phyloP scores from a whole-genome alignment of 257 asterid species.

The Oldenlandia corymbosa region DNA sequence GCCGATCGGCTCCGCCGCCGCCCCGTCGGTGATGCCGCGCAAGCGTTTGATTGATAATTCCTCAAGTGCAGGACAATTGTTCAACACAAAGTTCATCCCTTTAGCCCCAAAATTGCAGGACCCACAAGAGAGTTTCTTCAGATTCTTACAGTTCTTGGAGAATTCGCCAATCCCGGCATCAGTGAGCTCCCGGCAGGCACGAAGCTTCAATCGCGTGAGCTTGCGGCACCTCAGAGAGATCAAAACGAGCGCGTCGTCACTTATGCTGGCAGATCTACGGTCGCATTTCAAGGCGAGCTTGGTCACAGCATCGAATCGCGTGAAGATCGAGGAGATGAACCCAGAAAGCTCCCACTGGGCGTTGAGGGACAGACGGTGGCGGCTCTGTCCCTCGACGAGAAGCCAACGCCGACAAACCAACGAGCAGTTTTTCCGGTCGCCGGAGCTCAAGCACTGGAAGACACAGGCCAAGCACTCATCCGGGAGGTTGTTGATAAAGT shows the following conservation, averaged over 20 bases:
- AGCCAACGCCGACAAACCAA: constrained; percentile 87
- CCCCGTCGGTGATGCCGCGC: constrained; percentile 62
- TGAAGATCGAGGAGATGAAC: constrained; percentile 39
- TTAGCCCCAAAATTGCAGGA: constrained; percentile 74
- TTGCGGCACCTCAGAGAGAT: constrained; percentile 57
- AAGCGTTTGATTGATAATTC: constrained; percentile 74
- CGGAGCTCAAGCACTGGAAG: constrained; percentile 63
- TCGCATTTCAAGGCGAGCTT: constrained; percentile 86
- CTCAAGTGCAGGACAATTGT: constrained; percentile 59
- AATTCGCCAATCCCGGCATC: constrained; percentile 67
- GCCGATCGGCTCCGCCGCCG: constrained; percentile 41
- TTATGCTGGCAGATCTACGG: constrained; percentile 76
- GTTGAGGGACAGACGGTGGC: constrained; percentile 74
- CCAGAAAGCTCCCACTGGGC: constrained; percentile 49
- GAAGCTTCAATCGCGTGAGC: constrained; percentile 71
- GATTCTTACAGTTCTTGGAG: constrained; percentile 45
- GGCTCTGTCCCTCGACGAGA: constrained; percentile 76
- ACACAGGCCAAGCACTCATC: constrained; percentile 70
- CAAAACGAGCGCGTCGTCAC: constrained; percentile 51
- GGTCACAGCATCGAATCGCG: constrained; percentile 73
- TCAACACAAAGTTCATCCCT: constrained; percentile 67
- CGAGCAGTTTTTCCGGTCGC: constrained; percentile 64
- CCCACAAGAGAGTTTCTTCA: constrained; percentile 80
- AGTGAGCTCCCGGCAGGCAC: constrained; percentile 75
- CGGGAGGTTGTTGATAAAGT: constrained; percentile 48